Evolutionary conservation across 805 yeast genomes (phyloP).

Genomic region (Helenozyma baotianmanensis): DNA sequence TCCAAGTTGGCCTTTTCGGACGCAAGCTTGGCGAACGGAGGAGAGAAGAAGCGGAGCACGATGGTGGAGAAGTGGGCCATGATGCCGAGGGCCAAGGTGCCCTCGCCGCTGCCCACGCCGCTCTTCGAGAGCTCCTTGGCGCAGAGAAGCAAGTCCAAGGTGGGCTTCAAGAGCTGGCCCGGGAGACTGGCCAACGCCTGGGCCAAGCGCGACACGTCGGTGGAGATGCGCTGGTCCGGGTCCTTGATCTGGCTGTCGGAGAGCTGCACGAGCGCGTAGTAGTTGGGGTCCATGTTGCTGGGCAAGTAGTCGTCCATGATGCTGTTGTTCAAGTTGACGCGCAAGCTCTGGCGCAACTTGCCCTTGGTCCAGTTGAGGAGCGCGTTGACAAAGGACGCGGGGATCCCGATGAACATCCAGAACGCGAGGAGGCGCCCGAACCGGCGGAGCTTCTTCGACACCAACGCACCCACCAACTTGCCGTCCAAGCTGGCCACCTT

Average conservation of each 20-base stretch:
- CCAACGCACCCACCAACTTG: slow-evolving; percentile 72
- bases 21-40: slow-evolving; percentile 82
- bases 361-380: slow-evolving; percentile 58
- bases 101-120: slow-evolving; percentile 72
- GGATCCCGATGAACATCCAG: slow-evolving; percentile 85
- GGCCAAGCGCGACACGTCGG: slow-evolving; percentile 73
- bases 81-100: slow-evolving; percentile 71
- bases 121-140: slow-evolving; percentile 67
- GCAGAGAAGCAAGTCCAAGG: slow-evolving; percentile 72
- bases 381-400: slow-evolving; percentile 78
- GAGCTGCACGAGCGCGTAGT: slow-evolving; percentile 66
- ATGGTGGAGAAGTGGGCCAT: slow-evolving; percentile 78
- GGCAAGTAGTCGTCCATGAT: slow-evolving; percentile 72
- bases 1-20: slow-evolving; percentile 74
- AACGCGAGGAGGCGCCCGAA: slow-evolving; percentile 59
- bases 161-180: slow-evolving; percentile 79
- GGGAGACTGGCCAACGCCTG: slow-evolving; percentile 69
- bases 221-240: slow-evolving; percentile 80
- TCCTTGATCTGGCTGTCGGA: slow-evolving; percentile 51
- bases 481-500: slow-evolving; percentile 88
- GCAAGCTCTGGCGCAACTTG: slow-evolving; percentile 52
- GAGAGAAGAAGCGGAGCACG: slow-evolving; percentile 70
- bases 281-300: slow-evolving; percentile 60
- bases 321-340: slow-evolving; percentile 59
- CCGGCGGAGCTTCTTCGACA: slow-evolving; percentile 59